Percentiles rank a stretch among this genome's conserved stretches.
These are phyloP conservation scores for Phytopythium helicoides DNA, from an alignment of 352 stramenopile genomes.

Conservation along the genomic window DNA sequence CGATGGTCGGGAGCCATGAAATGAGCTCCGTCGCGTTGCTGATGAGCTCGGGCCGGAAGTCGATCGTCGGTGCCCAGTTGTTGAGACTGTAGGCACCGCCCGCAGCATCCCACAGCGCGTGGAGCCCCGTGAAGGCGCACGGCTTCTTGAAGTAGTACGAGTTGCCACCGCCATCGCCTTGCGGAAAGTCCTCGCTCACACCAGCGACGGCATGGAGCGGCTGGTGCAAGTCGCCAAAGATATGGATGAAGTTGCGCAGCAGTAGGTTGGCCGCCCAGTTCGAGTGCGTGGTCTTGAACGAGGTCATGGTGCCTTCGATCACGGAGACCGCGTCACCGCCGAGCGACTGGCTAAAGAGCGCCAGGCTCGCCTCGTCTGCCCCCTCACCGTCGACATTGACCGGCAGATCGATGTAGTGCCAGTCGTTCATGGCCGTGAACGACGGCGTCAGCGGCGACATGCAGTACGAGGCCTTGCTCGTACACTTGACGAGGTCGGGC, in stretches of 20 bases:
- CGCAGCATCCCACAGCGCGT: constrained; percentile 60
- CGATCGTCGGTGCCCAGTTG: constrained; percentile 45
- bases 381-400: constrained; percentile 43
- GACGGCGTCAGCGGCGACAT: constrained; percentile 33
- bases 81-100: constrained; percentile 47
- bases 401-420: constrained; percentile 76
- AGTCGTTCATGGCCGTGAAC: constrained; percentile 47
- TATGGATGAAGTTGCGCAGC: constrained; percentile 70
- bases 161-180: constrained; percentile 61
- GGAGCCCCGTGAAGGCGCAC: constrained; percentile 56
- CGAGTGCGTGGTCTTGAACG: constrained; percentile 61
- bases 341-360: constrained; percentile 47
- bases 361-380: constrained; percentile 23
- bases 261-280: constrained; percentile 59
- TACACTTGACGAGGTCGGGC: constrained; percentile 64
- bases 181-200: constrained; percentile 41
- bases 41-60: constrained; percentile 19
- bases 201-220: constrained; percentile 52
- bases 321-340: constrained; percentile 42
- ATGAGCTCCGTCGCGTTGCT: constrained; percentile 51
- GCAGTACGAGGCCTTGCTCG: constrained; percentile 28
- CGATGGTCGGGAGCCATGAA: constrained; percentile 21
- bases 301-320: constrained; percentile 41
- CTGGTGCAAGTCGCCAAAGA: constrained; percentile 64
- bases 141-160: constrained; percentile 43